Percentiles rank a stretch among this genome's conserved stretches.
Conservation (phyloP, 768 basidiomycete genomes). For the Rhodotorula kratochvilovae region DNA sequence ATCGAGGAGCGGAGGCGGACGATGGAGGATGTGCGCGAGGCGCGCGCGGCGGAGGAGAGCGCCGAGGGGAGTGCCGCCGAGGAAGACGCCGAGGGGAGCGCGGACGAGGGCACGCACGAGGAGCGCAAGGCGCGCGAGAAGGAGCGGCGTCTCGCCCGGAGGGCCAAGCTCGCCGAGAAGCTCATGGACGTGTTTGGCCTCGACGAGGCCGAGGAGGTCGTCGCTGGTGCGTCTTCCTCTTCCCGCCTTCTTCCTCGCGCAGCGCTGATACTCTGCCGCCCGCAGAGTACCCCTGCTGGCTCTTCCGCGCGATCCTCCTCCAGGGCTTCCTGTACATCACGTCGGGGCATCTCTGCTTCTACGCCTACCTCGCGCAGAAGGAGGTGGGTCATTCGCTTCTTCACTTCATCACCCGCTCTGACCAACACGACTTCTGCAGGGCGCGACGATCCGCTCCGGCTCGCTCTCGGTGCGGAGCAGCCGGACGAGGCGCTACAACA, state of each 20-base stretch:
- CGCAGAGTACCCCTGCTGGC: constrained; percentile 38
- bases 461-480: constrained; percentile 80
- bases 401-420: not conserved
- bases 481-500: constrained; percentile 79
- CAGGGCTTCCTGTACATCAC: constrained; percentile 98
- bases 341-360: constrained; percentile 89
- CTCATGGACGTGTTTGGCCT: constrained; percentile 82
- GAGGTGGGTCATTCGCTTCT: constrained; percentile 21
- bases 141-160: not conserved
- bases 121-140: not conserved
- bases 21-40: not conserved
- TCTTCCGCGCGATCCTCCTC: constrained; percentile 58
- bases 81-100: not conserved
- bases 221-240: constrained; percentile 57
- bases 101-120: not conserved
- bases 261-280: not conserved
- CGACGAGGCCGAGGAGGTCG: constrained; percentile 73
- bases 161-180: constrained; percentile 69
- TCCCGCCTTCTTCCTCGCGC: not conserved
- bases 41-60: not conserved
- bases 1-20: constrained; percentile 8
- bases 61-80: not conserved
- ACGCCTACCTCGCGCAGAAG: constrained; percentile 40
- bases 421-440: constrained; percentile 53
- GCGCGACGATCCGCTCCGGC: constrained; percentile 88